Conservation (phyloP, 2,329 filamentous ascomycete species). For the Penicillium sp. region DNA sequence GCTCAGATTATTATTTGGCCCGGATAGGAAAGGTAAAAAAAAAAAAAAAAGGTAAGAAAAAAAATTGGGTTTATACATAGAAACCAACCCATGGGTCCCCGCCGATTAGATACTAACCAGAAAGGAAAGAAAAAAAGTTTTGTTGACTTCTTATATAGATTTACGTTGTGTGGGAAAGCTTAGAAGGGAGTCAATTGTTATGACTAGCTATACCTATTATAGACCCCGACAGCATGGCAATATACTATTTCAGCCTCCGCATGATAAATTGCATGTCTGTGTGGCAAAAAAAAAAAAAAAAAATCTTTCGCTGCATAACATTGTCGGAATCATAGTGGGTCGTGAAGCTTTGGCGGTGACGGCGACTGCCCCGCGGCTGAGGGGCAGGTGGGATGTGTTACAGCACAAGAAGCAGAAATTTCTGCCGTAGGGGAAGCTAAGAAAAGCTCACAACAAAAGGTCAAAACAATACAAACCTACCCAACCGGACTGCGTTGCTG, state of each 20-base stretch:
- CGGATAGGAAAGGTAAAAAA: neutral
- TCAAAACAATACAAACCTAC: slow-evolving; percentile 14
- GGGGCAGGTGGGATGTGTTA: slow-evolving; percentile 5
- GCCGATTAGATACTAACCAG: neutral
- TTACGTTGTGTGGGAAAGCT: neutral
- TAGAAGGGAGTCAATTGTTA: neutral
- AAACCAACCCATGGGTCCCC: neutral
- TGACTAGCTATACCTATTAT: neutral
- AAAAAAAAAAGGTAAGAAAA: neutral
- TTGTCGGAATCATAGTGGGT: slow-evolving; percentile 3
- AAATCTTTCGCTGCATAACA: slow-evolving; percentile 11
- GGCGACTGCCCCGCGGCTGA: slow-evolving; percentile 5
- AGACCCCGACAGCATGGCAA: neutral
- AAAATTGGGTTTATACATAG: neutral
- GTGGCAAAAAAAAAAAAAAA: slow-evolving; percentile 12
- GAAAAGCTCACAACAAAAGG: slow-evolving; percentile 2
- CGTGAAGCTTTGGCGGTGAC: slow-evolving; percentile 22
- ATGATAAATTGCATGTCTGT: neutral
- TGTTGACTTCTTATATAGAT: neutral
- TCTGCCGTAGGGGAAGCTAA: neutral
- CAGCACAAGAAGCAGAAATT: neutral
- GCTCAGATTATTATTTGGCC: slow-evolving; percentile 7
- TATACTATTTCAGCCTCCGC: neutral
- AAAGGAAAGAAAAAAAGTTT: neutral
- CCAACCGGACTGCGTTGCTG: slow-evolving; percentile 36